Percentiles rank a stretch among this genome's conserved stretches.
phyloP scores from a whole-genome alignment of 2,329 filamentous ascomycete species.

The Coniochaeta sp. region DNA sequence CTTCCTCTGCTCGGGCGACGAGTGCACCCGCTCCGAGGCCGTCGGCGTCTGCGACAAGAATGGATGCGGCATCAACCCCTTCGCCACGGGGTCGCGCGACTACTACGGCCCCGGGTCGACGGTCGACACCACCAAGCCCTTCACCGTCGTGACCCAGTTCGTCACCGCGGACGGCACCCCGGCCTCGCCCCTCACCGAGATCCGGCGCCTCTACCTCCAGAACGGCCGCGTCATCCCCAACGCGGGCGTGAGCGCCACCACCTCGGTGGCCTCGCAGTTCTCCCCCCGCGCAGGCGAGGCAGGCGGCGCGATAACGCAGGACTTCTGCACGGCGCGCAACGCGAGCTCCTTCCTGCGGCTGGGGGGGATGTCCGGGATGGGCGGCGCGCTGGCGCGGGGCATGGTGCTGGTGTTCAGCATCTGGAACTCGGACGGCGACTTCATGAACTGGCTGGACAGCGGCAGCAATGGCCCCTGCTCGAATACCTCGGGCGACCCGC shows the following conservation, averaged over 20 bases:
- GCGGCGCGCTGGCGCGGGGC: constrained; percentile 31
- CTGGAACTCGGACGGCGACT: constrained; percentile 38
- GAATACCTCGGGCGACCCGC: constrained; percentile 36
- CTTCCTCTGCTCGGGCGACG: constrained; percentile 33
- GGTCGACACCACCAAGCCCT: constrained; percentile 36
- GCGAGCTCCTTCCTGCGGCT: constrained; percentile 32
- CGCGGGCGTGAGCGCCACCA: constrained; percentile 24
- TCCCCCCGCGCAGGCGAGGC: constrained; percentile 38
- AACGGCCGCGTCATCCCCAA: constrained; percentile 40
- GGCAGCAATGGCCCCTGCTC: constrained; percentile 38
- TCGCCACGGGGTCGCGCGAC: constrained; percentile 19
- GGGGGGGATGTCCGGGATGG: constrained; percentile 45
- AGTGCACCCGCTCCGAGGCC: constrained; percentile 19
- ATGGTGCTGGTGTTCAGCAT: constrained; percentile 41
- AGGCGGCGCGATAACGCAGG: constrained; percentile 33
- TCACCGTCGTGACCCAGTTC: constrained; percentile 38
- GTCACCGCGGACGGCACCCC: constrained; percentile 23
- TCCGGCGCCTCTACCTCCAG: constrained; percentile 42
- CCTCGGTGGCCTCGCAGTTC: constrained; percentile 49
- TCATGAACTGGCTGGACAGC: constrained; percentile 45
- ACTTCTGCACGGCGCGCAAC: constrained; percentile 45
- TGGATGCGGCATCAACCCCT: constrained; percentile 38
- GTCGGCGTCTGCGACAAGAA: constrained; percentile 34
- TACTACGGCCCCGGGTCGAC: constrained; percentile 17
- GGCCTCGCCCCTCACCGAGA: constrained; percentile 30